These are phyloP conservation scores for Penicillium occitanis DNA, from an alignment of 2,329 filamentous ascomycete species.

Conservation along the genomic window DNA sequence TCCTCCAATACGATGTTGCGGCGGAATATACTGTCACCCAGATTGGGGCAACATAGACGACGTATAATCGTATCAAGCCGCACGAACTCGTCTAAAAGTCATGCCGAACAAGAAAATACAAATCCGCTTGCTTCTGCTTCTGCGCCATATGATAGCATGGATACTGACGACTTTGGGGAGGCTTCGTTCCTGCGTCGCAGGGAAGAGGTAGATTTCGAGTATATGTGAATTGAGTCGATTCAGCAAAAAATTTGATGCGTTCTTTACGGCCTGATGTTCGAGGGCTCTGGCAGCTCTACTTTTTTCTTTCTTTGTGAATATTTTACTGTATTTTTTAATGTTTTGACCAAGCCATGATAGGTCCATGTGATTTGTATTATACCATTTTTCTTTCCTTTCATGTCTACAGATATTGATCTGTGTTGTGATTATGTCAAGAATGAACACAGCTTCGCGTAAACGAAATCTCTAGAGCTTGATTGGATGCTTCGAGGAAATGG, in stretches of 20 bases:
- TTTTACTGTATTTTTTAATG: neutral
- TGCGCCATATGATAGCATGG: conserved; percentile 32
- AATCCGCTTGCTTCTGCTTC: conserved; percentile 13
- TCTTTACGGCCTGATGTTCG: neutral
- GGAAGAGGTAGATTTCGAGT: conserved; percentile 41
- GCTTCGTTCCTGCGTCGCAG: conserved; percentile 45
- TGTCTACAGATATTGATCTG: neutral
- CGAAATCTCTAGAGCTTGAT: too few relatives aligned
- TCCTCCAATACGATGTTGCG: conserved; percentile 11
- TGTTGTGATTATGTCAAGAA: neutral
- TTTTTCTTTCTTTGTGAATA: conserved; percentile 24
- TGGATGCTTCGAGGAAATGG: too few relatives aligned
- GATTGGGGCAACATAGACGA: conserved; percentile 31
- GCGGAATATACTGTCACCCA: conserved; percentile 37
- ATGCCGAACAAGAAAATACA: conserved; percentile 33
- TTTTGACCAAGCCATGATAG: neutral
- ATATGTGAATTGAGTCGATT: conserved; percentile 10
- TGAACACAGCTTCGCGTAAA: neutral
- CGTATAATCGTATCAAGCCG: conserved; percentile 20
- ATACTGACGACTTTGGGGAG: conserved; percentile 48
- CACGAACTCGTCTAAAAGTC: conserved; percentile 22
- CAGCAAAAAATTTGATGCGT: too few relatives aligned
- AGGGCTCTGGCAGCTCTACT: neutral
- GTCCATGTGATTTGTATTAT: neutral
- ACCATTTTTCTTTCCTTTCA: neutral